Evolutionary conservation across 208 protist genomes (phyloP), one percentile per base, ranked within the genome.

Genomic region (Acanthamoeba lenticulata): DNA sequence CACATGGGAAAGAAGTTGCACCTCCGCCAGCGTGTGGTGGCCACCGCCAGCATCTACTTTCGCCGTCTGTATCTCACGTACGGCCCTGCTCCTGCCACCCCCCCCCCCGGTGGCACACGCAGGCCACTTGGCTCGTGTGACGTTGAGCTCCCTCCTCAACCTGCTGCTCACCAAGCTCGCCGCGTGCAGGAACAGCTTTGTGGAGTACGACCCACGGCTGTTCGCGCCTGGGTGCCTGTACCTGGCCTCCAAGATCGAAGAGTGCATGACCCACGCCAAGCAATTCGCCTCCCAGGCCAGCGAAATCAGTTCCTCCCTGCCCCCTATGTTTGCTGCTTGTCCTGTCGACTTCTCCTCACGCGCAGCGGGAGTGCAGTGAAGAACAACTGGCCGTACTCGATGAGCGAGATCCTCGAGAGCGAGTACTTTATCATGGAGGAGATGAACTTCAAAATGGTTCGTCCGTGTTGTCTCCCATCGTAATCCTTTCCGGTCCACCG

Each of bases 341-440:
- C 57, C 5, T 21, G 57, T 67, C 13, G 15, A 67, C 19, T 85
- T 38, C 9, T 32, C 5, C 11, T 11, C 38, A 7, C 29, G 21
- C 5, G 1, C 1, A 57, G n/a, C n/a, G 74, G 44, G 40, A 6
- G 38, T 55, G 44, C 57, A 90, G 57, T 72, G 57, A 69, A 90
- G 15, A 62, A 69, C 57, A 90, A 90, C 24, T 90, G 83, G 83
- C 83, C 83, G 24, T 90, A 90, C 83, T 42, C 52, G 27, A 90
- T 90, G 83, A 69, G 69, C 57, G 83, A 90, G 29, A 69, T 90
- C 24, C 57, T 90, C 9, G 83, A 90, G 27, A 69, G 52, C 32
- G 83, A 90, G 52, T 90, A 90, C 57, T 90, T 72, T 52, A 90
- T 90, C 83, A 90, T 90, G 57, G 83, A 90, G 24, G 83, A 90